phyloP scores from a whole-genome alignment of 768 basidiomycete genomes.

The Dictyophora rubrovolvata region DNA sequence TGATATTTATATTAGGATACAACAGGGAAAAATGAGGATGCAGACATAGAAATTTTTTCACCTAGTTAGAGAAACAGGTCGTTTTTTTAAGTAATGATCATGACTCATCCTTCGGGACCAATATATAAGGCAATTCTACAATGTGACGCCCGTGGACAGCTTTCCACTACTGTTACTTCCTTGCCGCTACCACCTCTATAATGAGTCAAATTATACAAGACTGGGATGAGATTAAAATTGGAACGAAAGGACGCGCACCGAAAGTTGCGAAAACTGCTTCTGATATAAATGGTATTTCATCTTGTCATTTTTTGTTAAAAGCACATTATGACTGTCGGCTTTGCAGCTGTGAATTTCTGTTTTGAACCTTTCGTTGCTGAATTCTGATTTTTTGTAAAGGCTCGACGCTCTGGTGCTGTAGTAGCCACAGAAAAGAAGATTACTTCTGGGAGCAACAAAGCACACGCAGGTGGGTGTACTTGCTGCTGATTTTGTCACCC shows the following conservation, averaged over 20 bases:
- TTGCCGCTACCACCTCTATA: background rate
- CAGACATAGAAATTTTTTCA: too few relatives aligned
- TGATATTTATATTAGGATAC: too few relatives aligned
- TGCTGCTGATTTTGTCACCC: background rate
- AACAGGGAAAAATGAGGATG: too few relatives aligned
- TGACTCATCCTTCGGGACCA: too few relatives aligned
- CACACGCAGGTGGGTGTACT: conserved; percentile 47
- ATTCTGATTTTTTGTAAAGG: conserved; percentile 32
- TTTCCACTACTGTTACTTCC: background rate
- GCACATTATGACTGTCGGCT: background rate
- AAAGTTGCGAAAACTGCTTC: conserved; percentile 53
- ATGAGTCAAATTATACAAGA: conserved; percentile 1
- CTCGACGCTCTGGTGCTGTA: conserved; percentile 64
- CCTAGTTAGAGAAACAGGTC: too few relatives aligned
- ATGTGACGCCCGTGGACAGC: background rate
- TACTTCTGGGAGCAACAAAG: conserved; percentile 62
- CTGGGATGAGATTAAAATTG: conserved; percentile 31
- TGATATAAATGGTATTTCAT: conserved; percentile 43
- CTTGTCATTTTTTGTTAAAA: conserved; percentile 12
- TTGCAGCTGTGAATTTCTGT: conserved; percentile 41
- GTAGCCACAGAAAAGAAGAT: conserved; percentile 79
- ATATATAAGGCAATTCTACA: background rate
- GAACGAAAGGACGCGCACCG: conserved; percentile 49
- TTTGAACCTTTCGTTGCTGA: background rate
- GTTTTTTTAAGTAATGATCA: too few relatives aligned